Evolutionary conservation across 441 rosid species (phyloP).

Genomic region (Melastoma candidum): DNA sequence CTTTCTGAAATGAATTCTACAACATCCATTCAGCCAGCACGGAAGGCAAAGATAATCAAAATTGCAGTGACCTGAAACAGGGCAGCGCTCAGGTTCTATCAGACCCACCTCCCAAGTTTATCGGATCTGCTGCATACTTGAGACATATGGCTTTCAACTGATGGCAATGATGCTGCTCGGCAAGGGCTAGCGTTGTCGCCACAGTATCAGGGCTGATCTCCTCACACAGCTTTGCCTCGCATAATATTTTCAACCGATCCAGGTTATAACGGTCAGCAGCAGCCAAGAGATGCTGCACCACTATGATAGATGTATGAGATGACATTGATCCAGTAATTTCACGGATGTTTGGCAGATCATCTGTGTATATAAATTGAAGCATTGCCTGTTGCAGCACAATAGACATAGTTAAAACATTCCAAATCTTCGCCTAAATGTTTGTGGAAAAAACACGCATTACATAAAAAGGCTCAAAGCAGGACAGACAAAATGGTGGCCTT

Average conservation of each 20-base stretch:
- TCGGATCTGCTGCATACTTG: constrained; percentile 67
- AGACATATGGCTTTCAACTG: constrained; percentile 71
- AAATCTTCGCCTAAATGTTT: not conserved
- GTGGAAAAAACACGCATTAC: not conserved
- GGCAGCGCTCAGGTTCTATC: constrained; percentile 20
- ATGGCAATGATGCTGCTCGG: constrained; percentile 78
- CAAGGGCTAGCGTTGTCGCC: constrained; percentile 86
- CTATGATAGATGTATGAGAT: constrained; percentile 43
- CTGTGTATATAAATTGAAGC: constrained; percentile 75
- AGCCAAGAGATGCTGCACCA: constrained; percentile 86
- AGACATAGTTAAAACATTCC: not conserved
- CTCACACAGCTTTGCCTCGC: constrained; percentile 73
- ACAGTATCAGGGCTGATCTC: constrained; percentile 60
- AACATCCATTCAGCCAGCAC: too few relatives aligned
- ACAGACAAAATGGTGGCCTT: constrained; percentile 11
- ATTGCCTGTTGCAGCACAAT: constrained; percentile 45
- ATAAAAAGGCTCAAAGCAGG: not conserved
- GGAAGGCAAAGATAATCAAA: constrained; percentile 3
- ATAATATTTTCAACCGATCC: constrained; percentile 61
- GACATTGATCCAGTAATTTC: constrained; percentile 59
- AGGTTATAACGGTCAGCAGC: constrained; percentile 74
- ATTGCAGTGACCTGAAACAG: constrained; percentile 25
- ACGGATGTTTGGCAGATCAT: constrained; percentile 59
- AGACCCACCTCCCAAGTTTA: constrained; percentile 69
- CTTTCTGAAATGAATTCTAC: too few relatives aligned